Conservation (phyloP, 257 asterid genomes). For the Petunia secreta region DNA sequence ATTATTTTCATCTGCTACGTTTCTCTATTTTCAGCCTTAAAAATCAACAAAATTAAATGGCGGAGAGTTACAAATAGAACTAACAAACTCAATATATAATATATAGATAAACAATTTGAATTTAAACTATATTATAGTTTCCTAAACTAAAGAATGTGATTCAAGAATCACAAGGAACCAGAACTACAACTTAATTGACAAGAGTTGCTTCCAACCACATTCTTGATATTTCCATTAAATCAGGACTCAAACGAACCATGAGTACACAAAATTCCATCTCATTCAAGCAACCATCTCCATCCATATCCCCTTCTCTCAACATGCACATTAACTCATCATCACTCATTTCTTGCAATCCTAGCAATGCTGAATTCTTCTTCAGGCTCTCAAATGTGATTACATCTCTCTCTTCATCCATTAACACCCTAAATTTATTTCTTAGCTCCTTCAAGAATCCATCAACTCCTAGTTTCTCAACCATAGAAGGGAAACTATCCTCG, state of each 20-base stretch:
- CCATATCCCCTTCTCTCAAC: conserved; percentile 74
- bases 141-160: no score
- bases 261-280: conserved; percentile 76
- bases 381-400: conserved; percentile 68
- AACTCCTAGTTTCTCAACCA: conserved; percentile 73
- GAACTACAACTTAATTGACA: neutral
- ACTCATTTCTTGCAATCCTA: conserved; percentile 47
- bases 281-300: conserved; percentile 64
- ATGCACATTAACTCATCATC: conserved; percentile 60
- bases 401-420: conserved; percentile 58
- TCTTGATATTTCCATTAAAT: conserved; percentile 54
- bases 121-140: no score
- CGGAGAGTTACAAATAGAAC: no score
- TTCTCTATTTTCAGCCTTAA: no score
- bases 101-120: no score
- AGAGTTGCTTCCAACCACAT: conserved; percentile 32
- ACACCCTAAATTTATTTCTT: conserved; percentile 58
- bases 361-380: conserved; percentile 49
- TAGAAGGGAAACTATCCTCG: conserved; percentile 74
- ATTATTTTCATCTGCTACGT: no score
- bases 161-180: neutral
- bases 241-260: conserved; percentile 77
- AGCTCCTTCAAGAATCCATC: conserved; percentile 71
- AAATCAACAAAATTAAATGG: no score
- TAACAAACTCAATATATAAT: no score